phyloP scores from a whole-genome alignment of 202 grass and related monocot species.

The Carex arenaria region DNA sequence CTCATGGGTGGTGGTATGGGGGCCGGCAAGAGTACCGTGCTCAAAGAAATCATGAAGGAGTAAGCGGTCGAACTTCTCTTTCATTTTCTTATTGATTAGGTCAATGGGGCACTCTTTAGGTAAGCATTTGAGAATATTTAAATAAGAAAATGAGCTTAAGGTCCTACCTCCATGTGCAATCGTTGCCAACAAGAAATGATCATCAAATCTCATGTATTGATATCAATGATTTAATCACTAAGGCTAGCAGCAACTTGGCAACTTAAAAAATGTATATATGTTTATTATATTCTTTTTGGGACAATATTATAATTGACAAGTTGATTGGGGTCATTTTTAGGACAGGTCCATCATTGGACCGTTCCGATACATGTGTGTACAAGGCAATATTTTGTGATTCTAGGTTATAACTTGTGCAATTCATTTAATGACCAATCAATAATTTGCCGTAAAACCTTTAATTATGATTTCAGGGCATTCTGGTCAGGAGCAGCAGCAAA shows the following conservation, averaged over 20 bases:
- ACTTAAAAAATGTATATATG: background rate
- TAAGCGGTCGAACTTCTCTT: background rate
- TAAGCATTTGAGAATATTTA: background rate
- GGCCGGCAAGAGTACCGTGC: conserved; percentile 90
- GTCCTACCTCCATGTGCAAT: conserved; percentile 8
- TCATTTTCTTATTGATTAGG: background rate
- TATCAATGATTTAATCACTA: background rate
- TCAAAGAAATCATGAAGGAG: conserved; percentile 68
- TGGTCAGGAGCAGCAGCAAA: conserved; percentile 43
- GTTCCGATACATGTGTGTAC: background rate
- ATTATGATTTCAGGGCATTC: conserved; percentile 37
- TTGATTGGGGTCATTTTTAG: background rate
- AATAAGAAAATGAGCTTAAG: background rate
- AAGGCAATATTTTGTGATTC: background rate
- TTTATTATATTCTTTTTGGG: background rate
- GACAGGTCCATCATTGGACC: background rate
- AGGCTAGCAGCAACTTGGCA: background rate
- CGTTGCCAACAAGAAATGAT: background rate
- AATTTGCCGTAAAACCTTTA: background rate
- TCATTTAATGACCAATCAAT: background rate
- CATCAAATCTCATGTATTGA: background rate
- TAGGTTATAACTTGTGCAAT: background rate
- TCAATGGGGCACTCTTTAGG: background rate
- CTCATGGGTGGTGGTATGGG: conserved; percentile 94
- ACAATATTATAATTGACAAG: background rate